Evolutionary conservation across 106 monocot genomes (phyloP).

Genomic region (Platanthera guangdongensis): DNA sequence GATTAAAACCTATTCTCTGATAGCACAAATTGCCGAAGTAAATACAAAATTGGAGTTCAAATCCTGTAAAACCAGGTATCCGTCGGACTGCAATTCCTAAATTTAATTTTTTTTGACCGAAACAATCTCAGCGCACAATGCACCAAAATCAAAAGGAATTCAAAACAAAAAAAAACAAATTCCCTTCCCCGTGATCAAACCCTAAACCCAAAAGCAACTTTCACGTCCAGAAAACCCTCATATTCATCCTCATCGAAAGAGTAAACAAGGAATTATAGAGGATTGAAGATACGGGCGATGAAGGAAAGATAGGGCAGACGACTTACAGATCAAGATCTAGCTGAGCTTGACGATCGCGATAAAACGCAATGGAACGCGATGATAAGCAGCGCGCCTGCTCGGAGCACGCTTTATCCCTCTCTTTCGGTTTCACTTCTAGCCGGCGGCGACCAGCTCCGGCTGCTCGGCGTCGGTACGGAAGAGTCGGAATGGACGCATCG

Average conservation of each 20-base stretch:
- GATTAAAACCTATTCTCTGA: background rate
- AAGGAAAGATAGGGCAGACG: background rate
- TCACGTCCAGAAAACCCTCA: background rate
- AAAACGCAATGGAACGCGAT: background rate
- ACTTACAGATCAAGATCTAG: conserved; percentile 4
- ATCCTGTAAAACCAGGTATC: background rate
- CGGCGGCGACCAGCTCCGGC: background rate
- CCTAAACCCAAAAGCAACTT: conserved; percentile 1
- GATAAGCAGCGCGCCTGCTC: background rate
- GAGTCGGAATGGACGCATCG: background rate
- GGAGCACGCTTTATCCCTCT: background rate
- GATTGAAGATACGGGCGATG: background rate
- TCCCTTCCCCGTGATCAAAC: background rate
- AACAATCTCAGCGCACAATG: background rate
- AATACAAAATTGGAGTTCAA: background rate
- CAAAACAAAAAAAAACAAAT: too few relatives aligned
- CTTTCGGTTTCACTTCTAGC: background rate
- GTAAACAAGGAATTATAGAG: background rate
- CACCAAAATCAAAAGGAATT: background rate
- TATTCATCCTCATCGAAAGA: background rate
- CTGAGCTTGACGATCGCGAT: background rate
- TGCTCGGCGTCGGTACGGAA: background rate
- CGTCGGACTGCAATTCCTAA: background rate
- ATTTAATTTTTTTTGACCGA: background rate
- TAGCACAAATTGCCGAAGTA: background rate